Conservation (phyloP, 345 rosid genomes). For the Gossypium rotundifolium region DNA sequence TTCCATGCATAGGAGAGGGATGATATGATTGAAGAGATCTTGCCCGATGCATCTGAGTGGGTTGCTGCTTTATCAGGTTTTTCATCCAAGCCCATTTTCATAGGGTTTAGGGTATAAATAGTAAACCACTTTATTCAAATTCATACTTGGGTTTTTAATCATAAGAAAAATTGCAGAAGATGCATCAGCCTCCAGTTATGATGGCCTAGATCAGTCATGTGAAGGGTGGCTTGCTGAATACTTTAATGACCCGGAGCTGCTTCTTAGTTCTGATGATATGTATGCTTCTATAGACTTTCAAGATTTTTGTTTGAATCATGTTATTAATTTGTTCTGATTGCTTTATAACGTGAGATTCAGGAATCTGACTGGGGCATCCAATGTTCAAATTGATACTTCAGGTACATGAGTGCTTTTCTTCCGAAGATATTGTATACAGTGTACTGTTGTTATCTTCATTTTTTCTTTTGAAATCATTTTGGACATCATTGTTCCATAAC, state of each 20-base stretch:
- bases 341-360: conserved; percentile 31
- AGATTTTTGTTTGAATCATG: conserved; percentile 11
- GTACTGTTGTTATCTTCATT: background rate
- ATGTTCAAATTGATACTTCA: conserved; percentile 1
- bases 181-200: conserved; percentile 45
- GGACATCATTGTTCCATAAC: background rate
- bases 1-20: conserved; percentile 49
- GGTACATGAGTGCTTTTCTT: conserved; percentile 2
- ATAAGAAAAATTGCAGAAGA: conserved; percentile 31
- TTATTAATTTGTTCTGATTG: conserved; percentile 18
- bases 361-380: conserved; percentile 33
- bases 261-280: conserved; percentile 50
- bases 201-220: conserved; percentile 49
- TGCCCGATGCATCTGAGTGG: conserved; percentile 51
- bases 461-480: background rate
- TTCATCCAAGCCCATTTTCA: conserved; percentile 10
- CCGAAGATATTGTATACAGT: background rate
- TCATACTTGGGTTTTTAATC: conserved; percentile 6
- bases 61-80: conserved; percentile 66
- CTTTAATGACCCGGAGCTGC: conserved; percentile 61
- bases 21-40: conserved; percentile 52
- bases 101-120: background rate
- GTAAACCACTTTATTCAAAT: conserved; percentile 10
- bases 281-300: conserved; percentile 31
- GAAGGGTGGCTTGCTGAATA: conserved; percentile 63